Percentiles rank a stretch among this genome's conserved stretches.
These are phyloP conservation scores for Fraxinus paxiana DNA, from an alignment of 305 asterid species.

Conservation along the genomic window DNA sequence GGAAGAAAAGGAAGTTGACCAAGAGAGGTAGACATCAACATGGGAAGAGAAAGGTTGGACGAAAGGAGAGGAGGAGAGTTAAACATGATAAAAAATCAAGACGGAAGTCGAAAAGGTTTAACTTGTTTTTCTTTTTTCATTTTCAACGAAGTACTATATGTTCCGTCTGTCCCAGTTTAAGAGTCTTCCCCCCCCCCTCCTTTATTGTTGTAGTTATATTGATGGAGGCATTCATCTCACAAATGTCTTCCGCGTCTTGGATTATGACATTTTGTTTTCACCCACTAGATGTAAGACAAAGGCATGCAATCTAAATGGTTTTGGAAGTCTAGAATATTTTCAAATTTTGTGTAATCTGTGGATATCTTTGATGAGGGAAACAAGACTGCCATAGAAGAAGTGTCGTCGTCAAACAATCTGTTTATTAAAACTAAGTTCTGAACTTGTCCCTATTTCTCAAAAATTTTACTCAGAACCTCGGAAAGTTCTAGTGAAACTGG, in stretches of 20 bases:
- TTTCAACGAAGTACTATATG: conserved; percentile 12
- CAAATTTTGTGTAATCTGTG: conserved; percentile 12
- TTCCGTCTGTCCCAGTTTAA: not conserved
- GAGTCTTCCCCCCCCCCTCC: not conserved
- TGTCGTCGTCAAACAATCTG: not conserved
- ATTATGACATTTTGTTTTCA: not conserved
- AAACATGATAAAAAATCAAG: conserved; percentile 41
- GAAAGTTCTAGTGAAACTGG: conserved; percentile 65
- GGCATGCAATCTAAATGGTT: not conserved
- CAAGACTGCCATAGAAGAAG: not conserved
- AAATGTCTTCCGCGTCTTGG: conserved; percentile 4
- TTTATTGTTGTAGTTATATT: not conserved
- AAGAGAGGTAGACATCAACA: conserved; percentile 46
- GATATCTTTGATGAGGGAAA: not conserved
- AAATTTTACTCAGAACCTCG: conserved; percentile 41
- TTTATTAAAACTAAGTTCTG: not conserved
- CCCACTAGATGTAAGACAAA: conserved; percentile 3
- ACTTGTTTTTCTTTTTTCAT: conserved; percentile 13
- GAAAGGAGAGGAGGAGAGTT: conserved; percentile 41
- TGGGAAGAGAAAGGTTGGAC: conserved; percentile 43
- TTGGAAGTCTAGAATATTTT: not conserved
- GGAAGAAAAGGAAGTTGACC: conserved; percentile 61
- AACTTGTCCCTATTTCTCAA: conserved; percentile 12
- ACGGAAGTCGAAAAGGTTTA: conserved; percentile 45
- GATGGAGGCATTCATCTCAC: conserved; percentile 8